Base-by-base conservation (phyloP, 345 rosid genomes). In the Linum trigynum region DNA sequence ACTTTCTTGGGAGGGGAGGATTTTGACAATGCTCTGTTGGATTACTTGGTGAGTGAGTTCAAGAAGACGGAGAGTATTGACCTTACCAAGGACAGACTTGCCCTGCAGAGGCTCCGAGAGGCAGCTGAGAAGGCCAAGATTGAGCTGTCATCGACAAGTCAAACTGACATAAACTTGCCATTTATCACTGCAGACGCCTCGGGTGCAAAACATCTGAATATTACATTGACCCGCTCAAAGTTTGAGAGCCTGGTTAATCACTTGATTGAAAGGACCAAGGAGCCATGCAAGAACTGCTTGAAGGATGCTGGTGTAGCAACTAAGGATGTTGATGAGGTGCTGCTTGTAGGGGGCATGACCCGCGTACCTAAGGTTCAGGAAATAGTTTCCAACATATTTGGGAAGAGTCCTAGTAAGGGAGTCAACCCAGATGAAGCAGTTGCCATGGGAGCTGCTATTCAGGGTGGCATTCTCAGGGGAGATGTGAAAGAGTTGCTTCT, bases 101-200 rank as follows among this genome's bases (percentile, higher is more conserved):
- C 79, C 51, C 59, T 76, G 57, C 79, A 76, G 60, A 68, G 79
- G 73, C 73, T 76, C 38, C 73, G 79, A 1, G 79, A 76, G 69
- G 79, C 79, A 35, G 79, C 79, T 4, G 79, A 76, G 67, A 76
- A 76, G 67, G 79, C 79, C 58, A 76, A 76, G 73, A 76, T 76
- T 14, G 79, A 76, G 57, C 79, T 76, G 35, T 76, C 79, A 12
- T 76, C 79, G 38, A 76, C 79, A 7, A 17, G 70, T 5, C 79
- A 76, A 62, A 76, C 79, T n/a, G 79, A 76, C 2, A 76, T 76
- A 43, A 76, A 76, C 67, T 65, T 76, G 67, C 79, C 79, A 9
- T 76, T 76, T 59, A 76, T 76, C 55, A 76, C 79, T 3, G 79
- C 79, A n/a, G 79, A 76, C 62, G 58, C 73, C 2, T 72, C 76